Evolutionary conservation across 257 asterid species (phyloP).

Genomic region (Lycium ferocissimum): DNA sequence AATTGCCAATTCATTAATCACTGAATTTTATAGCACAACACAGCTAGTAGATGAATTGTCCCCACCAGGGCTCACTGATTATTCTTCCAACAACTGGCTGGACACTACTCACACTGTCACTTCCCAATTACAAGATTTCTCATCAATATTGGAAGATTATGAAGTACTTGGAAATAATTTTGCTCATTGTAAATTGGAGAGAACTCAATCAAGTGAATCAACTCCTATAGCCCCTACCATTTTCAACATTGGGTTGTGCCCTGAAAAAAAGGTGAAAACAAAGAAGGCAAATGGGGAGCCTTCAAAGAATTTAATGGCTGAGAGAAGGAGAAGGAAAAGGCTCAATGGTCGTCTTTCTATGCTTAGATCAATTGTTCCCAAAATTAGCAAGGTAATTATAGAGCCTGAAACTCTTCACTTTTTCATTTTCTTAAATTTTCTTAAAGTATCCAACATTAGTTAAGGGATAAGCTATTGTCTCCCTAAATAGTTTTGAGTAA

Average conservation of each 20-base stretch:
- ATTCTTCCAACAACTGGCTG: conserved; percentile 40
- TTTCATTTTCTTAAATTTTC: neutral
- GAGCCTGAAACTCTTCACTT: neutral
- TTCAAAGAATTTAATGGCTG: conserved; percentile 87
- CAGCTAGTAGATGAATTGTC: conserved; percentile 43
- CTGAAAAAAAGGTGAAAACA: conserved; percentile 38
- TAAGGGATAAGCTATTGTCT: no score
- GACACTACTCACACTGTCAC: conserved; percentile 28
- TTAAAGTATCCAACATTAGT: no score
- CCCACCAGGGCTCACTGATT: conserved; percentile 44
- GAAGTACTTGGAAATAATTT: conserved; percentile 23
- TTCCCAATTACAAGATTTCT: conserved; percentile 34
- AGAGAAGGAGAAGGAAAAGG: conserved; percentile 76
- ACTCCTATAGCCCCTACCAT: neutral
- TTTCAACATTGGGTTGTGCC: conserved; percentile 45
- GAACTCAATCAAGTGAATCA: conserved; percentile 28
- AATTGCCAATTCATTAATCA: conserved; percentile 24
- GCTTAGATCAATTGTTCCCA: conserved; percentile 92
- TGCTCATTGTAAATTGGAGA: conserved; percentile 43
- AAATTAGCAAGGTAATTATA: conserved; percentile 74
- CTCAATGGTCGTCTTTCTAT: conserved; percentile 80
- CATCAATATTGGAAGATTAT: neutral
- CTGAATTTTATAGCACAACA: conserved; percentile 35
- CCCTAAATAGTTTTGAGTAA: neutral
- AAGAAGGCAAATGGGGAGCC: conserved; percentile 65